These are phyloP conservation scores for Harrya chromipes DNA, from an alignment of 768 basidiomycete species.

Conservation along the genomic window DNA sequence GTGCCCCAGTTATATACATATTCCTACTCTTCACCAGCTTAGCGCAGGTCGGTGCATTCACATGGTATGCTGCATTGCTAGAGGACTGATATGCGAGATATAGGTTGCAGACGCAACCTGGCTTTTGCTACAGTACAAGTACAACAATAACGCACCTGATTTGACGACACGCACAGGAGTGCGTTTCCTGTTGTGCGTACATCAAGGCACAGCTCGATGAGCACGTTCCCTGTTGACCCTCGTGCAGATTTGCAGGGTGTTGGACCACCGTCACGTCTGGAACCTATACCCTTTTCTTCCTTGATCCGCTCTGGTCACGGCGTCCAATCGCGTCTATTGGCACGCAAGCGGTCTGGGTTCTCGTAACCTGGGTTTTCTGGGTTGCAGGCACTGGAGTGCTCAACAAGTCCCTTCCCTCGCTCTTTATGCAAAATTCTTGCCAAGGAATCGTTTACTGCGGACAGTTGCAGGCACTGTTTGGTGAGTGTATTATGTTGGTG, in stretches of 20 bases:
- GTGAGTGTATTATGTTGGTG: slow-evolving; percentile 26
- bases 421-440: slow-evolving; percentile 43
- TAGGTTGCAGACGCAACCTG: slow-evolving; percentile 56
- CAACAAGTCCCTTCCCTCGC: slow-evolving; percentile 45
- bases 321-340: slow-evolving; percentile 55
- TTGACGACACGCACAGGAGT: slow-evolving; percentile 41
- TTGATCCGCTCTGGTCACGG: slow-evolving; percentile 57
- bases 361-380: slow-evolving; percentile 61
- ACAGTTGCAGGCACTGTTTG: slow-evolving; percentile 54
- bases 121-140: slow-evolving; percentile 55
- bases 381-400: slow-evolving; percentile 51
- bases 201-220: not conserved
- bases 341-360: slow-evolving; percentile 56
- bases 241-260: slow-evolving; percentile 50
- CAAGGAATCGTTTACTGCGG: slow-evolving; percentile 46
- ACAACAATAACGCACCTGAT: slow-evolving; percentile 51
- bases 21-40: slow-evolving; percentile 49
- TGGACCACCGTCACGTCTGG: slow-evolving; percentile 59
- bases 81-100: slow-evolving; percentile 3
- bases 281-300: slow-evolving; percentile 52
- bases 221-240: slow-evolving; percentile 4
- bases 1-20: slow-evolving; percentile 44
- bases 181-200: slow-evolving; percentile 47
- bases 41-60: slow-evolving; percentile 37
- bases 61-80: not conserved